phyloP scores from a whole-genome alignment of 441 rosid species.

The Croton laevigatus region DNA sequence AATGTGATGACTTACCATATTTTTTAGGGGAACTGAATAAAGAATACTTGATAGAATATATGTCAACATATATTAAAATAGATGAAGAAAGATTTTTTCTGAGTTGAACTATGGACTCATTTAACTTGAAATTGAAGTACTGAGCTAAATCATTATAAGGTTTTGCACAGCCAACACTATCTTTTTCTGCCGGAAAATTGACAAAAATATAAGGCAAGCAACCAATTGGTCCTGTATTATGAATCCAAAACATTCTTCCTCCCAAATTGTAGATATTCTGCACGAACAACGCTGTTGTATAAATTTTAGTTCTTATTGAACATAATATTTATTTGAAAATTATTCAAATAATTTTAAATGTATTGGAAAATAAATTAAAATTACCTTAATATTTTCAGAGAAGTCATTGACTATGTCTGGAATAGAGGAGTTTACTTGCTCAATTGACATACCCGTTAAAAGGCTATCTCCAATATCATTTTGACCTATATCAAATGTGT shows the following conservation, averaged over 20 bases:
- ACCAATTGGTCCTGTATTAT: constrained; percentile 46
- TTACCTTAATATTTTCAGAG: constrained; percentile 32
- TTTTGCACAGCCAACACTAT: constrained; percentile 39
- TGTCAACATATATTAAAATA: constrained; percentile 36
- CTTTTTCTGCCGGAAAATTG: constrained; percentile 26
- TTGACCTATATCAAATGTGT: constrained; percentile 41
- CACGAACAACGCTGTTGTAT: not conserved
- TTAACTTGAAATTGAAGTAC: constrained; percentile 32
- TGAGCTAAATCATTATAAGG: constrained; percentile 36
- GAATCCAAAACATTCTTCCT: constrained; percentile 47
- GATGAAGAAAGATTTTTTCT: constrained; percentile 32
- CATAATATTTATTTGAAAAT: no score
- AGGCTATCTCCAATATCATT: constrained; percentile 41
- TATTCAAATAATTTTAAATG: not conserved
- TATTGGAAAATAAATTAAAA: not conserved
- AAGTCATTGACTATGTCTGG: constrained; percentile 30
- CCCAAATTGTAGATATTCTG: constrained; percentile 37
- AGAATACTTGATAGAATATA: constrained; percentile 41
- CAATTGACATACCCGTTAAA: constrained; percentile 26
- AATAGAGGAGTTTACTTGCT: constrained; percentile 34
- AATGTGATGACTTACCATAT: constrained; percentile 22
- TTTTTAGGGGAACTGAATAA: constrained; percentile 30
- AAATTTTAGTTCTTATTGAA: no score
- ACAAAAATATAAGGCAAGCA: constrained; percentile 33
- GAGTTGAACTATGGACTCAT: constrained; percentile 32